Base-by-base conservation (phyloP, 208 protist genomes). In the Trichomonas vaginalis region DNA sequence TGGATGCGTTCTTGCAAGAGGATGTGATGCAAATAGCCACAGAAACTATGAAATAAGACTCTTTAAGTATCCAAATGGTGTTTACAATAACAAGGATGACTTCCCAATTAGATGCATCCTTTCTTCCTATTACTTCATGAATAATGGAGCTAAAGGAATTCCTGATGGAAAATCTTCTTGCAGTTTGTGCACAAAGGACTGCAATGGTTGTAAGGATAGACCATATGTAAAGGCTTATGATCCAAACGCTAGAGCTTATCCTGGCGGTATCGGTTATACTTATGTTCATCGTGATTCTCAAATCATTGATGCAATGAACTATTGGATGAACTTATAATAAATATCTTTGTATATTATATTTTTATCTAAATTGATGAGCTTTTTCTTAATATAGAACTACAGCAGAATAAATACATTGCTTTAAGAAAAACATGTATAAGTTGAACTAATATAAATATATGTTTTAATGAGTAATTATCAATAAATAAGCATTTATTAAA, bases 261-360 rank as follows among this genome's bases (percentile, higher is more conserved):
- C 82, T 10, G 82, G 82, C 37, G 35, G 39, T 47, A 95, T 32
- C 12, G 82, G 40, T 9, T 97, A 98, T 80, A 97, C 97, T 0
- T 83, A 97, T 46, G 96, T 97, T 79, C 97, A 97, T 95, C 46
- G 97, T 47, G 97, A 97, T 86, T 23, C 0, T 9, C 21, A 0
- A 37, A 97, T 97, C 37, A 96, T 97, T 62, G 37, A 61, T 45
- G 97, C 97, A 35, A 97, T 97, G 97, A 79, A 96, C 48, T 14
- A 23, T n/a, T 98, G 97, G 97, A 97, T 97, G 97, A 14, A 97
- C 27, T 40, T 97, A 45, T 88, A 88, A 88, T n/a, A n/a, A n/a
- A n/a, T n/a, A n/a, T n/a, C n/a, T n/a, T n/a, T n/a, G n/a, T n/a
- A n/a, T n/a, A n/a, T n/a, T n/a, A n/a, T n/a, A n/a, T n/a, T n/a